Base-by-base conservation (phyloP, 108 stramenopile genomes). In the Thalassiosira profunda region DNA sequence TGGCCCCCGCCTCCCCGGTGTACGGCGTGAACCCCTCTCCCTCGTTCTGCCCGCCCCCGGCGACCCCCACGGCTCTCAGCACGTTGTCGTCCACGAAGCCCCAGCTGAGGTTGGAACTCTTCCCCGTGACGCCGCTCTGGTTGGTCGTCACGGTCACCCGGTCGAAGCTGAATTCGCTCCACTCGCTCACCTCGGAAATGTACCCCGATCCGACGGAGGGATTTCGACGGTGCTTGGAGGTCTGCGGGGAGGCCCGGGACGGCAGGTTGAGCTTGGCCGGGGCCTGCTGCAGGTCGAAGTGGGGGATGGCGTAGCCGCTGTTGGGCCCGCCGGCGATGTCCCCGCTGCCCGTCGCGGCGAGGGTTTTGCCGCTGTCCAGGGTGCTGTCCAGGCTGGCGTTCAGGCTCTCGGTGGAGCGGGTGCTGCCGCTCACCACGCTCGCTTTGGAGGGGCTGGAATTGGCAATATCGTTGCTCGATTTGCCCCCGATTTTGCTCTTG, bases 161-260 rank as follows among this genome's bases (percentile, higher is more conserved):
- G 40, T 74, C 72, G 21, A 74, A 74, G 44, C 72, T 74, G 37
- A 74, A 74, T 58, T 74, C 72, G 0, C 63, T 65, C 20, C 34
- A 40, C 47, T 58, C 63, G 0, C 63, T 65, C 20, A 42, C 48
- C 47, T 58, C 63, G 0, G 42, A 42, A 18, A 69, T 41, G 29
- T 70, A 70, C 0, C 58, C 69, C 0, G 69, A 48, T 4, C 41
- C 30, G 14, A 36, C 25, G 36, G 38, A 51, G 6, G 15, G 51
- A 26, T 52, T n/a, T n/a, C n/a, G n/a, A n/a, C n/a, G n/a, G n/a
- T n/a, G n/a, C n/a, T n/a, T n/a, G n/a, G n/a, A n/a, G n/a, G n/a
- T n/a, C n/a, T n/a, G n/a, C n/a, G n/a, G n/a, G n/a, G n/a, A n/a
- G 30, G 63, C 41, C 18, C 12, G 34, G 3, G 35, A 33, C 34